Conservation (phyloP, 192 early-diverging fungal species). For the Podila clonocystis region DNA sequence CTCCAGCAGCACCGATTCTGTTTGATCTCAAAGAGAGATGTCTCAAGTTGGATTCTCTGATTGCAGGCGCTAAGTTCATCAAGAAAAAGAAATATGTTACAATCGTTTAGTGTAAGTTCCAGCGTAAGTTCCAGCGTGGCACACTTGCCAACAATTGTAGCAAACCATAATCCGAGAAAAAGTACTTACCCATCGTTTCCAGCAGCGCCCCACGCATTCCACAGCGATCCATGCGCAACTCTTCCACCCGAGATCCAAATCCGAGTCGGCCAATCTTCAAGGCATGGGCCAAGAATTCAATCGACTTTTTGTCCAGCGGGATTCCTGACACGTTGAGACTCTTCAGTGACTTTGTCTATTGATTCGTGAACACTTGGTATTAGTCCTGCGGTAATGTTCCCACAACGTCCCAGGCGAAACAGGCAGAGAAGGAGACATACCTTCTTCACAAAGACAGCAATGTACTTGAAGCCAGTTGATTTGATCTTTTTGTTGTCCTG, state of each 20-base stretch:
- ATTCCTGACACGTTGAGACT: slow-evolving; percentile 77
- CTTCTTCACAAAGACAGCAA: slow-evolving; percentile 78
- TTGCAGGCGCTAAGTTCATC: slow-evolving; percentile 40
- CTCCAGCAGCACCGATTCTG: slow-evolving; percentile 56
- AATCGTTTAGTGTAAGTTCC: background rate
- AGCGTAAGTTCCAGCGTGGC: background rate
- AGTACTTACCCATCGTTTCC: slow-evolving; percentile 42
- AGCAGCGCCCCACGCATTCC: slow-evolving; percentile 51
- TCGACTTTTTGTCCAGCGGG: slow-evolving; percentile 73
- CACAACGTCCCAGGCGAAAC: background rate
- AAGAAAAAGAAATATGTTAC: background rate
- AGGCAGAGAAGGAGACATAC: slow-evolving; percentile 17
- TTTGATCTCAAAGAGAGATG: slow-evolving; percentile 58
- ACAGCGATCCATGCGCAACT: slow-evolving; percentile 52
- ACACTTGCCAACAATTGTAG: background rate
- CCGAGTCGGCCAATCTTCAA: slow-evolving; percentile 53
- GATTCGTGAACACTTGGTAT: background rate
- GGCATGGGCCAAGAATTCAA: slow-evolving; percentile 74
- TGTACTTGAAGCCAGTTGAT: slow-evolving; percentile 78
- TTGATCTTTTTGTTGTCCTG: slow-evolving; percentile 75
- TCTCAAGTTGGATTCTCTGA: slow-evolving; percentile 54
- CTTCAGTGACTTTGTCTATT: slow-evolving; percentile 68
- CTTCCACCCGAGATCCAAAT: slow-evolving; percentile 54
- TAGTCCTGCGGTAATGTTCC: too few species aligned
- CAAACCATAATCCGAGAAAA: too few species aligned